Conservation (phyloP, 2,329 filamentous ascomycete species). For the Sporothrix schenckii region DNA sequence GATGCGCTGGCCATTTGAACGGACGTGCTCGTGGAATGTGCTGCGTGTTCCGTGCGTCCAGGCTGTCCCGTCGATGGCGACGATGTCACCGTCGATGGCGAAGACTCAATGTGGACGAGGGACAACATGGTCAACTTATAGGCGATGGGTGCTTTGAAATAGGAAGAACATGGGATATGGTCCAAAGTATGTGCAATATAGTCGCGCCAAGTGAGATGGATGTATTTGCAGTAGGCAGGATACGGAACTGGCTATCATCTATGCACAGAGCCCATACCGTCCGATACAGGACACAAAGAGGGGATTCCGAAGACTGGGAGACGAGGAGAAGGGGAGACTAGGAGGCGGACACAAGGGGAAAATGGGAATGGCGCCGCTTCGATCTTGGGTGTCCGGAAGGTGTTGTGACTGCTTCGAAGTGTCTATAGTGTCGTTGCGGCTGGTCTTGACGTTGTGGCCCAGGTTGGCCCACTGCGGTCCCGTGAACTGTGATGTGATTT, state of each 20-base stretch:
- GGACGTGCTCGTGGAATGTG: conserved; percentile 1
- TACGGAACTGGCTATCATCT: not conserved
- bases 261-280: not conserved
- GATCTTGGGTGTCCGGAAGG: too few relatives aligned
- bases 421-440: too few relatives aligned
- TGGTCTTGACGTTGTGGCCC: too few relatives aligned
- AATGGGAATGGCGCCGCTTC: too few relatives aligned
- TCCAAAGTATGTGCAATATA: too few relatives aligned
- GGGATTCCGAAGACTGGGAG: not conserved
- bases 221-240: not conserved
- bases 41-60: conserved; percentile 39
- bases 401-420: too few relatives aligned
- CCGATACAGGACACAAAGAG: not conserved
- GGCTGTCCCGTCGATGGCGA: conserved; percentile 37
- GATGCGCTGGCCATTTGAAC: conserved; percentile 14
- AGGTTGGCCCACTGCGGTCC: too few relatives aligned
- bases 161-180: too few relatives aligned
- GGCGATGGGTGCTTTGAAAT: not conserved
- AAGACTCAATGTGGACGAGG: conserved; percentile 38
- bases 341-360: too few relatives aligned
- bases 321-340: not conserved
- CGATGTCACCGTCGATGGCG: not conserved
- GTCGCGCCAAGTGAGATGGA: too few relatives aligned
- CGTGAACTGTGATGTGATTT: too few relatives aligned
- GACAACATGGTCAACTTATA: conserved; percentile 31